These are phyloP conservation scores for Trypanosoma caninum DNA, from an alignment of 208 protist genomes.

Conservation along the genomic window DNA sequence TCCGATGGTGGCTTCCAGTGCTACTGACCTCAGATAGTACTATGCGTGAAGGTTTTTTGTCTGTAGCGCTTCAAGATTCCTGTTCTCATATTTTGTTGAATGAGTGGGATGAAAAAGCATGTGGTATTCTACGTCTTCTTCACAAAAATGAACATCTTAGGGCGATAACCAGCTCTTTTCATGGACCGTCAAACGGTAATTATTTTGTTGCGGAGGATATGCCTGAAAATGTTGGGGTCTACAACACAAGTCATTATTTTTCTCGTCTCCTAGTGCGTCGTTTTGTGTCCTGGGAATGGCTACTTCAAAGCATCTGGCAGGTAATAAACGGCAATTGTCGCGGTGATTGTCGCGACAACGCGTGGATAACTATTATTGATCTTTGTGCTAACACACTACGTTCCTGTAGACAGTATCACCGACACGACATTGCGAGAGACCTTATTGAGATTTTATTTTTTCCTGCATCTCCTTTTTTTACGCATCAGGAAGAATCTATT, in stretches of 20 bases:
- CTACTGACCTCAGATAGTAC: slow-evolving; percentile 10
- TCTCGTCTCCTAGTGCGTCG: slow-evolving; percentile 7
- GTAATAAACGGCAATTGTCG: background rate
- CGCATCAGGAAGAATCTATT: background rate
- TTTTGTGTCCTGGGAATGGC: slow-evolving; percentile 27
- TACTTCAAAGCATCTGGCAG: slow-evolving; percentile 20
- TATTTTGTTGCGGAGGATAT: background rate
- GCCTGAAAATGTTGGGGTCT: background rate
- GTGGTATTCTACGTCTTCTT: slow-evolving; percentile 1
- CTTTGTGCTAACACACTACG: slow-evolving; percentile 13
- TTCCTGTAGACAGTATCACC: slow-evolving; percentile 22
- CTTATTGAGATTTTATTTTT: slow-evolving; percentile 26
- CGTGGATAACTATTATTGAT: slow-evolving; percentile 7
- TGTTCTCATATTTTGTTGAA: background rate
- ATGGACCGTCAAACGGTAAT: background rate
- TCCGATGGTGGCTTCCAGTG: slow-evolving; percentile 23
- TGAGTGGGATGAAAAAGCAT: slow-evolving; percentile 11
- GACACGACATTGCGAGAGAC: slow-evolving; percentile 25
- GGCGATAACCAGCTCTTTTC: background rate
- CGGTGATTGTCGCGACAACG: background rate
- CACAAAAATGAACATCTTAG: background rate
- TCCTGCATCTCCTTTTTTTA: slow-evolving; percentile 14
- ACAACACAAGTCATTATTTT: background rate
- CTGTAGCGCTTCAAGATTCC: background rate
- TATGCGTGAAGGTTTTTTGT: slow-evolving; percentile 4